phyloP scores from a whole-genome alignment of 192 early-diverging fungal genomes.

The Backusella luteola region DNA sequence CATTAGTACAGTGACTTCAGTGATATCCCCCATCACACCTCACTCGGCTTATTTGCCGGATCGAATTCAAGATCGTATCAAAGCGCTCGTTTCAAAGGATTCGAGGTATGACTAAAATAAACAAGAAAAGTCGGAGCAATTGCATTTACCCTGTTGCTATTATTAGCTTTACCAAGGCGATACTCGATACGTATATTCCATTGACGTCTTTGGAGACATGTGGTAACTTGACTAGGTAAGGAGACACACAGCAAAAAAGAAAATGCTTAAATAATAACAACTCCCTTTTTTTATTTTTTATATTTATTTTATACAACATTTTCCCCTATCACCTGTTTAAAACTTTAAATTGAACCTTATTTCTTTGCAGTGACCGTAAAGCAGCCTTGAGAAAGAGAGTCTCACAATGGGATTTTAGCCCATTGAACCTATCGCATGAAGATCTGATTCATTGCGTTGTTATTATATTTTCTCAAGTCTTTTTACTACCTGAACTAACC shows the following conservation, averaged over 20 bases:
- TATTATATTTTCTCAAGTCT: slow-evolving; percentile 68
- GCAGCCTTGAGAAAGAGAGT: slow-evolving; percentile 50
- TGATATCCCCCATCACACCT: slow-evolving; percentile 3
- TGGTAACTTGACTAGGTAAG: slow-evolving; percentile 9
- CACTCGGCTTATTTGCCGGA: slow-evolving; percentile 9
- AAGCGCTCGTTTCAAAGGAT: background rate
- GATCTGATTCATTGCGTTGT: slow-evolving; percentile 69
- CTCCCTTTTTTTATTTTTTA: background rate
- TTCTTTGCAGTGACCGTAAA: slow-evolving; percentile 31
- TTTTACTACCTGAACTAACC: slow-evolving; percentile 51
- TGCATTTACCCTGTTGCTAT: background rate
- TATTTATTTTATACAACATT: background rate
- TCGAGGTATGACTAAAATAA: background rate
- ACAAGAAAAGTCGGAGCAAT: background rate
- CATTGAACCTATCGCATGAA: slow-evolving; percentile 59
- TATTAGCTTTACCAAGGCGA: slow-evolving; percentile 8
- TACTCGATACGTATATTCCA: slow-evolving; percentile 19
- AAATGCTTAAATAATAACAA: background rate
- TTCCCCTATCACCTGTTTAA: slow-evolving; percentile 6
- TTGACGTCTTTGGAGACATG: background rate
- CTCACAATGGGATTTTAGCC: slow-evolving; percentile 69
- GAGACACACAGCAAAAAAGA: background rate
- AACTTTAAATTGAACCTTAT: slow-evolving; percentile 9
- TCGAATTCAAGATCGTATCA: background rate
- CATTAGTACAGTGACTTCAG: slow-evolving; percentile 14